Base-by-base conservation (phyloP, 208 protist genomes). In the Phytomonas serpens region DNA sequence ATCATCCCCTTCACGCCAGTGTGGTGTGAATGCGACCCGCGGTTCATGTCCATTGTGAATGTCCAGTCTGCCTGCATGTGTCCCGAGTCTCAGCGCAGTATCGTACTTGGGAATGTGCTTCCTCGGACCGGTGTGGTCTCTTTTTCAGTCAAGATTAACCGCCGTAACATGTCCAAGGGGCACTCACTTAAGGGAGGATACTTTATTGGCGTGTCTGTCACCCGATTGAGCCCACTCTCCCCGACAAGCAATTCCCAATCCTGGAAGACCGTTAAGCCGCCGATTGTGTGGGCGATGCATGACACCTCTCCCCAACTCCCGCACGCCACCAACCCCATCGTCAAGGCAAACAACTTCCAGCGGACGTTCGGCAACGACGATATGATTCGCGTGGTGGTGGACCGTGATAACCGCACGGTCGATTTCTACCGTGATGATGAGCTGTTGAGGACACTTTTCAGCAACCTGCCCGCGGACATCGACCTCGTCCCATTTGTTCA, bases 401-500 rank as follows among this genome's bases (percentile, higher is more conserved):
- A 94, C 64, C 82, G 87, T 38, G 89, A 94, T 52, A 83, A 74
- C 33, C 79, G 80, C 32, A 89, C 79, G 51, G 77, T 97, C 36
- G 84, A 88, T 69, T 97, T 95, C 77, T 93, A 89, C 77, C 87
- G 92, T 62, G 89, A 97, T 30, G 80, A 81, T 69, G 89, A 93
- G 63, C 90, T 90, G 72, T 76, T 97, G n/a, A 87, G 88, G 62
- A 89, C 82, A 63, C 87, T 97, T 51, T 97, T 95, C 73, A 89
- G 77, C 47, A 83, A 89, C 76, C 83, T 97, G 67, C 87, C 92
- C 11, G 69, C 74, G 4, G 82, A 90, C 68, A 73, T 90, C 13
- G 87, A 97, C 73, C 76, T 97, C 51, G 92, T 94, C 19, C 92
- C 92, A 1, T 97, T 97, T 80, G 92, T 89, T 67, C 92, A 97